Base-by-base conservation (phyloP, 768 basidiomycete genomes). In the Thelephora ganbajun region DNA sequence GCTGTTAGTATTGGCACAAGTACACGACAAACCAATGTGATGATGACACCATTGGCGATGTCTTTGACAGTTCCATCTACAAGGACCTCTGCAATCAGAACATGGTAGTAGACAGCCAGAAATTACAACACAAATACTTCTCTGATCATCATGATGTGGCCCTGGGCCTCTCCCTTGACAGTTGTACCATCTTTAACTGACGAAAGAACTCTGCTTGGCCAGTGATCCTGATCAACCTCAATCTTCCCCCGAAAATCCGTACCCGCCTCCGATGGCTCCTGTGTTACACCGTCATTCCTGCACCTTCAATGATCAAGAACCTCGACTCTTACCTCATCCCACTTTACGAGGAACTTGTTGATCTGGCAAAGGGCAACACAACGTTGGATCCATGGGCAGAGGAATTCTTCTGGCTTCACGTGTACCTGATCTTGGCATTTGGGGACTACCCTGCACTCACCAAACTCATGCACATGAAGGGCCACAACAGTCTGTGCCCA, bases 291-390 rank as follows among this genome's bases (percentile, higher is more conserved):
- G 57, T 72, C 43, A 69, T 75, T 43, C 72, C 71, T 1, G 69
- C 73, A 0, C 73, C 68, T 0, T 62, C 65, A 14, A 66, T 67
- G 36, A 69, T 72, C n/a, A n/a, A n/a, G n/a, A n/a, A n/a, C n/a
- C n/a, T n/a, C n/a, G n/a, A n/a, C 0, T 61, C 63, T 34, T 63
- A 70, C 39, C 23, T 67, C 5, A 60, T 63, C 22, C 69, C 69
- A 0, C 73, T 72, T 45, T 55, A 66, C 4, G 52, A 69, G 4
- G 69, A 73, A 50, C 50, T 65, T 4, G 23, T 63, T 0, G 44
- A 56, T 12, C 61, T 73, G 0, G 63, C 61, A 0, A 6, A 47
- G 16, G 72, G 72, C 2, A 59, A 73, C 3, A 22, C n/a, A 1
- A 63, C 69, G 0, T 69, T 59, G 42, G 54, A 70, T 51, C 59